phyloP scores from a whole-genome alignment of 352 stramenopile genomes.

The Pythium volutum region DNA sequence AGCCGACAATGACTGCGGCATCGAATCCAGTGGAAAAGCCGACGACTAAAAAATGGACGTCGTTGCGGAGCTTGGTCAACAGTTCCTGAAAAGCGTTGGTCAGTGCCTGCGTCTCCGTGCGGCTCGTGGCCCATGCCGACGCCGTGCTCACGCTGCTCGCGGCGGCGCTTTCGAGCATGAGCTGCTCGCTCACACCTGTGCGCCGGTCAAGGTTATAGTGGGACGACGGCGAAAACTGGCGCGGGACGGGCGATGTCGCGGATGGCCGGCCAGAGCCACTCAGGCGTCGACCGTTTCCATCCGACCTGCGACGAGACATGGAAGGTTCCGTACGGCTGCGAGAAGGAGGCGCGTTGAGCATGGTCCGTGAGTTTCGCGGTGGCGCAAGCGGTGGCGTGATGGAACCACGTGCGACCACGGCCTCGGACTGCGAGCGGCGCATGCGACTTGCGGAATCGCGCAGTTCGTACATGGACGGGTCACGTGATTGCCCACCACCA shows the following conservation, averaged over 20 bases:
- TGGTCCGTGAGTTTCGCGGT: conserved; percentile 18
- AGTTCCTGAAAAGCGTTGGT: conserved; percentile 78
- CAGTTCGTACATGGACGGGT: conserved; percentile 24
- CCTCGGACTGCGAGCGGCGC: conserved; percentile 24
- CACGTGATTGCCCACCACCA: conserved; percentile 2
- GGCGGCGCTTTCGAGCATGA: conserved; percentile 45
- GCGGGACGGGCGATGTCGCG: not conserved
- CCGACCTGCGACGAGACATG: conserved; percentile 5
- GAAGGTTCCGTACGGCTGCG: not conserved
- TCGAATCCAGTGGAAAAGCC: conserved; percentile 84
- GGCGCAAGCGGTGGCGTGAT: conserved; percentile 7
- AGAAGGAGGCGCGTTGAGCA: conserved; percentile 5
- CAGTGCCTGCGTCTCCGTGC: conserved; percentile 69
- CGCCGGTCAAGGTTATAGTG: conserved; percentile 46
- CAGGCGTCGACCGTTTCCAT: not conserved
- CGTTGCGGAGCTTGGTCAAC: conserved; percentile 68
- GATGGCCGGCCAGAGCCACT: conserved; percentile 9
- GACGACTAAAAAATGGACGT: conserved; percentile 84
- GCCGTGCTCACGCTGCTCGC: conserved; percentile 65
- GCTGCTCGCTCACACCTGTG: conserved; percentile 45
- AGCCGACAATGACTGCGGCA: conserved; percentile 63
- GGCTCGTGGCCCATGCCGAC: conserved; percentile 72
- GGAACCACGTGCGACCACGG: conserved; percentile 1
- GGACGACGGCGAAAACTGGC: conserved; percentile 15
- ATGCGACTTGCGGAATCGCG: conserved; percentile 18